Evolutionary conservation across 2,329 filamentous ascomycete species (phyloP).

Genomic region (Xylariaceae sp.): DNA sequence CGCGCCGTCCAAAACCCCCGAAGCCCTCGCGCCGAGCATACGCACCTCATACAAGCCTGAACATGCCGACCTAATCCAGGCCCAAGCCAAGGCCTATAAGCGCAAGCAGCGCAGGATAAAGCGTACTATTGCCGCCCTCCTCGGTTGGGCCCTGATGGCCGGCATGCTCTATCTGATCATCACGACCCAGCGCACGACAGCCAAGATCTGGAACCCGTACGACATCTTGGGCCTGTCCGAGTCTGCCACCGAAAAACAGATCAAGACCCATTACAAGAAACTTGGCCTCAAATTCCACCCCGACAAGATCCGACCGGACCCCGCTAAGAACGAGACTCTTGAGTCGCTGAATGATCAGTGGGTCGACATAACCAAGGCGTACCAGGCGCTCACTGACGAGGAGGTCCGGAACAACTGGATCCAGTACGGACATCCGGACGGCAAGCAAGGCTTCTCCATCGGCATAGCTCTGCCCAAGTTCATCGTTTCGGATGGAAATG

Average conservation of each 20-base stretch:
- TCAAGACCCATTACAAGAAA: slow-evolving; percentile 85
- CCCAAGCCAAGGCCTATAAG: slow-evolving; percentile 78
- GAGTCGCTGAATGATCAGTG: slow-evolving; percentile 82
- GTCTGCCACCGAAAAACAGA: slow-evolving; percentile 80
- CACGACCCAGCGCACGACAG: slow-evolving; percentile 63
- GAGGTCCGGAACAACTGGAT: slow-evolving; percentile 96
- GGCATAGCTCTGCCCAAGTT: slow-evolving; percentile 92
- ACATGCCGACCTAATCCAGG: slow-evolving; percentile 76
- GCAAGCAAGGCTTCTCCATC: slow-evolving; percentile 97
- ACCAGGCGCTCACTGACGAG: slow-evolving; percentile 96
- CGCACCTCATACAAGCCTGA: slow-evolving; percentile 73
- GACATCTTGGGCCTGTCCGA: slow-evolving; percentile 84
- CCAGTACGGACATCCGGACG: slow-evolving; percentile 92
- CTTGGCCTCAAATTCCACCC: slow-evolving; percentile 85
- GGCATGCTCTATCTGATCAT: slow-evolving; percentile 90
- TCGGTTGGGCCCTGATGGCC: slow-evolving; percentile 77
- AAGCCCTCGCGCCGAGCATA: slow-evolving; percentile 77
- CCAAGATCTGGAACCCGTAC: slow-evolving; percentile 94
- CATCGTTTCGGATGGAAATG: slow-evolving; percentile 87
- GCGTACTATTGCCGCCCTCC: slow-evolving; percentile 67
- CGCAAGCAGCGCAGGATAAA: slow-evolving; percentile 86
- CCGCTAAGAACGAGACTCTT: slow-evolving; percentile 79
- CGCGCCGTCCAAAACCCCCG: slow-evolving; percentile 68
- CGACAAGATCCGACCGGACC: slow-evolving; percentile 82
- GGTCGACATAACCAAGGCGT: slow-evolving; percentile 94